Base-by-base conservation (phyloP, 164 flowering plant genomes). In the Piper longum region DNA sequence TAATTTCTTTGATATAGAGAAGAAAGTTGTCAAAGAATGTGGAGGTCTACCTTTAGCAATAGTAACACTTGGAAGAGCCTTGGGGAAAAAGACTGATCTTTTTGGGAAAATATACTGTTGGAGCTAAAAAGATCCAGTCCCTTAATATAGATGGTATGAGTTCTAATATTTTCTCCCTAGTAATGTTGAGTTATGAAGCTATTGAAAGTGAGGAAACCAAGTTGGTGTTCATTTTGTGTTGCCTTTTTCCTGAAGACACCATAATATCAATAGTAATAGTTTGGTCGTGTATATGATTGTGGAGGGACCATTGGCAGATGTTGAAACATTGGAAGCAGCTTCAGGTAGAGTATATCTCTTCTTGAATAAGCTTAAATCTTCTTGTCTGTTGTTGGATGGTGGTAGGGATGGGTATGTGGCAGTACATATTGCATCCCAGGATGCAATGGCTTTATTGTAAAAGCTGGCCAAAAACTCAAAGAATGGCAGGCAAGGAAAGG, bases 31-130 rank as follows among this genome's bases (percentile, higher is more conserved):
- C 9, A 48, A 56, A 18, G 67, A 70, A 62, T 75, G 78, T 62
- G 70, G 68, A 6, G 70, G 75, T 0, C 36, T 73, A 59, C 79
- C 77, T 6, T 19, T 73, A 0, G 73, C 73, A 18, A 44, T 73
- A 16, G 63, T 57, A 4, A 64, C 71, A 0, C 42, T 77, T 8
- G 80, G 62, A 4, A 54, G 45, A 16, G 75, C 73, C 48, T 52
- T 77, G 17, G 56, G 5, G 52, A 62, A 3, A 67, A 56, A 17
- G 61, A 52, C 9, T 4, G 13, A 0, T 4, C 3, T 4, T 19
- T 43, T 4, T 74, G 80, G 75, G 41, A 19, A 1, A 41, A 56
- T 41, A 67, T 68, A 41, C 54, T 66, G 13, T 2, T 4, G 5
- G 65, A 51, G 44, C 59, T 74, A 11, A 4, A 26, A 44, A 54